Evolutionary conservation across 805 yeast species (phyloP).

Genomic region (Zygosaccharomyces bailii): DNA sequence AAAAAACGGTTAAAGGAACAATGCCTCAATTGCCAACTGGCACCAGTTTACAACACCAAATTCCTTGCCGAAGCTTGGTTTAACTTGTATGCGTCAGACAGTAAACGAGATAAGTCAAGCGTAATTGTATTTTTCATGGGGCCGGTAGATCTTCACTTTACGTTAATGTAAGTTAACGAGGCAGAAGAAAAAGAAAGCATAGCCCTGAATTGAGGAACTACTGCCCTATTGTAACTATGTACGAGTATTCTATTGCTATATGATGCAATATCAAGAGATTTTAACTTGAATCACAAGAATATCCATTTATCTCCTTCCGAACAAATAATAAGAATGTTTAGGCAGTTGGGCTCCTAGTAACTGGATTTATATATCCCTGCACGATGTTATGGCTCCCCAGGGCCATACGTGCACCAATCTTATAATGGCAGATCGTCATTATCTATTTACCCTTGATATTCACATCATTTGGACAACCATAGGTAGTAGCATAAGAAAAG

Average conservation of each 20-base stretch:
- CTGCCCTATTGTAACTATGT: not conserved
- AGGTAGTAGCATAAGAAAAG: too few relatives aligned
- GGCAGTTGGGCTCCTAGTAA: too few relatives aligned
- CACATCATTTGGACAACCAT: too few relatives aligned
- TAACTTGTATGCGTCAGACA: not conserved
- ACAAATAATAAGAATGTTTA: too few relatives aligned
- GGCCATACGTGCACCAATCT: too few relatives aligned
- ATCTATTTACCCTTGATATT: too few relatives aligned
- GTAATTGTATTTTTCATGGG: not conserved
- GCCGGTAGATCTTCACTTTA: not conserved
- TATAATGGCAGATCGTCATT: too few relatives aligned
- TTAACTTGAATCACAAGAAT: too few relatives aligned
- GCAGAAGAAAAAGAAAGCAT: not conserved
- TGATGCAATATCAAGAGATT: not conserved
- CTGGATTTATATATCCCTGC: too few relatives aligned
- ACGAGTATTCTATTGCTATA: not conserved
- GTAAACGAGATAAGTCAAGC: not conserved
- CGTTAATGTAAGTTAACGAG: not conserved
- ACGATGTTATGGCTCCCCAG: too few relatives aligned
- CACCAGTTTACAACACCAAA: not conserved
- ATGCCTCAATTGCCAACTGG: not conserved
- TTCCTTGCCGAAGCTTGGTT: not conserved
- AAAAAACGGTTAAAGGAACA: not conserved
- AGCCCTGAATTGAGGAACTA: not conserved
- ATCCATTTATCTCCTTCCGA: too few relatives aligned